Conservation (phyloP, 805 yeast genomes). For the Spathaspora hagerdaliae region DNA sequence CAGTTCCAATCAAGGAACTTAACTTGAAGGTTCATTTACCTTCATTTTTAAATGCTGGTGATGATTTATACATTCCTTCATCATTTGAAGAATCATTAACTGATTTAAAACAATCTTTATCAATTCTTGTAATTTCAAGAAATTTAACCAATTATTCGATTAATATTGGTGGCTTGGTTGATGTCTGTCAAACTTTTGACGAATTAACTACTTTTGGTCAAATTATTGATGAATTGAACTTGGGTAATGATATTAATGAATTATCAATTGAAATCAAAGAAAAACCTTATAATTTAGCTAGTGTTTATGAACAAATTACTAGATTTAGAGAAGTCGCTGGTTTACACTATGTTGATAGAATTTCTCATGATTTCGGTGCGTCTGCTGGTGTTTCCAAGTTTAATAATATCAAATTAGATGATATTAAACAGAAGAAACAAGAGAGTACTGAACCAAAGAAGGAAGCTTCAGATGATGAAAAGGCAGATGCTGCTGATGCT, state of each 20-base stretch:
- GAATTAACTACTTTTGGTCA: conserved; percentile 25
- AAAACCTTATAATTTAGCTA: conserved; percentile 56
- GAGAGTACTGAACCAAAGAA: conserved; percentile 2
- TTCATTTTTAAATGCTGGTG: conserved; percentile 7
- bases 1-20: conserved; percentile 7
- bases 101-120: conserved; percentile 56
- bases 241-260: conserved; percentile 16
- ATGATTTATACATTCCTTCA: conserved; percentile 22
- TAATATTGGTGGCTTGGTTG: conserved; percentile 26
- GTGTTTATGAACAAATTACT: conserved; percentile 58
- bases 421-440: conserved; percentile 16
- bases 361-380: conserved; percentile 37
- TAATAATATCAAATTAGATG: conserved; percentile 35
- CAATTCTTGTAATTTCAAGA: conserved; percentile 52
- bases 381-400: conserved; percentile 51
- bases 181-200: conserved; percentile 23
- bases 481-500: conserved; percentile 12
- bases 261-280: conserved; percentile 46
- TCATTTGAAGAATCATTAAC: conserved; percentile 44
- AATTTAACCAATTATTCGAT: conserved; percentile 61
- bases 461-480: conserved; percentile 10
- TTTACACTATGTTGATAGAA: conserved; percentile 44
- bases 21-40: conserved; percentile 10
- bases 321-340: conserved; percentile 61
- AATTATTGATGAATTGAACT: conserved; percentile 15